Percentiles rank a stretch among this genome's conserved stretches.
Evolutionary conservation across 108 stramenopile genomes (phyloP).

Genomic region (Skeletonema potamos): DNA sequence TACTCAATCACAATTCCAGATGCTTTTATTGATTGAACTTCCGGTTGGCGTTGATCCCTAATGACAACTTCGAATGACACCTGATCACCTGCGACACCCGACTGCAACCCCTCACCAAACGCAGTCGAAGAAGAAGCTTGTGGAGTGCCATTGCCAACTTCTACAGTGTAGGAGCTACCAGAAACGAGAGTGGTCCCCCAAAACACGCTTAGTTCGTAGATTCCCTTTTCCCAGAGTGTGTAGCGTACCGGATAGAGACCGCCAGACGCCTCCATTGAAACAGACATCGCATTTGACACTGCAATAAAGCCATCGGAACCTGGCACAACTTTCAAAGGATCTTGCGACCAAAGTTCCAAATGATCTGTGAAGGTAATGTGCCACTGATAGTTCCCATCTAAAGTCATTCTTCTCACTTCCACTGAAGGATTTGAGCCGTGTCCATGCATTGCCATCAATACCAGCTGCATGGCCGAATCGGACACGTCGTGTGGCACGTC

Average conservation of each 20-base stretch:
- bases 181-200: constrained; percentile 51
- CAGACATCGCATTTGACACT: constrained; percentile 9
- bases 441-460: constrained; percentile 45
- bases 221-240: constrained; percentile 62
- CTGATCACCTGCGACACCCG: constrained; percentile 66
- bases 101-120: constrained; percentile 41
- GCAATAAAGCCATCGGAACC: constrained; percentile 29
- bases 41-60: constrained; percentile 52
- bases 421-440: constrained; percentile 13
- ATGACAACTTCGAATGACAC: constrained; percentile 55
- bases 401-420: constrained; percentile 17
- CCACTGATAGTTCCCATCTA: constrained; percentile 47
- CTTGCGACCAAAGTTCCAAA: constrained; percentile 47
- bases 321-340: constrained; percentile 47
- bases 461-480: constrained; percentile 50
- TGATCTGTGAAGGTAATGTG: constrained; percentile 64
- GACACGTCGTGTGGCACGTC: constrained; percentile 61
- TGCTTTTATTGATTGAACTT: constrained; percentile 63
- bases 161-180: constrained; percentile 58
- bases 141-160: constrained; percentile 44
- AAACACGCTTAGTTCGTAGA: constrained; percentile 53
- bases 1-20: constrained; percentile 23
- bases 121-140: constrained; percentile 59
- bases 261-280: constrained; percentile 25
- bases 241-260: constrained; percentile 75